phyloP scores from a whole-genome alignment of 1,284 basidiomycete genomes.

The Baeospora myosura region DNA sequence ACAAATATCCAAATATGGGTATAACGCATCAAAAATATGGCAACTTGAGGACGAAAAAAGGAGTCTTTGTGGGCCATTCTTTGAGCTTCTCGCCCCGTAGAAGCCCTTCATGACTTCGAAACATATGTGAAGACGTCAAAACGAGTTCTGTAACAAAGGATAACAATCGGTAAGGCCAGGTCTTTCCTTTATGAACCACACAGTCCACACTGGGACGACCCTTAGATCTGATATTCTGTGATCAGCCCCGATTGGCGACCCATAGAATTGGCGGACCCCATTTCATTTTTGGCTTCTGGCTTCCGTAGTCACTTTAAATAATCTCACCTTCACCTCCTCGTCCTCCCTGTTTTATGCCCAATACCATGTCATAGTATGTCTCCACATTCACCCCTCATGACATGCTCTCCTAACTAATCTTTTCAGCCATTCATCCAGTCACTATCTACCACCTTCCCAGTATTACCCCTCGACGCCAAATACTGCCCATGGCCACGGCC shows the following conservation, averaged over 20 bases:
- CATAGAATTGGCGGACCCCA: constrained; percentile 39
- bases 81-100: too few species aligned
- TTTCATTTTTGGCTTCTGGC: constrained; percentile 36
- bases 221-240: constrained; percentile 61
- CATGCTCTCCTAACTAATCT: constrained; percentile 18
- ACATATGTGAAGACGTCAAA: too few species aligned
- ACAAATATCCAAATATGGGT: constrained; percentile 14
- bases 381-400: too few species aligned
- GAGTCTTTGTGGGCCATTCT: not conserved
- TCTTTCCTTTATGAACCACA: too few species aligned
- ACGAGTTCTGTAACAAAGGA: too few species aligned
- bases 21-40: constrained; percentile 16
- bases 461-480: constrained; percentile 37
- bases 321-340: constrained; percentile 20
- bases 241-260: constrained; percentile 51
- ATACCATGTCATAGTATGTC: constrained; percentile 53
- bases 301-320: constrained; percentile 8
- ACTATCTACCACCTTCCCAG: constrained; percentile 38
- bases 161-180: too few species aligned
- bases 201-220: constrained; percentile 37
- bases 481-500: constrained; percentile 32
- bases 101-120: too few species aligned
- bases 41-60: not conserved
- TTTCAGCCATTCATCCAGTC: constrained; percentile 27
- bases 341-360: constrained; percentile 43